A percentile compares a stretch with the other conserved stretches of the same genome.
Evolutionary conservation across 805 yeast species (phyloP).

Genomic region (Yamadazyma sp.): DNA sequence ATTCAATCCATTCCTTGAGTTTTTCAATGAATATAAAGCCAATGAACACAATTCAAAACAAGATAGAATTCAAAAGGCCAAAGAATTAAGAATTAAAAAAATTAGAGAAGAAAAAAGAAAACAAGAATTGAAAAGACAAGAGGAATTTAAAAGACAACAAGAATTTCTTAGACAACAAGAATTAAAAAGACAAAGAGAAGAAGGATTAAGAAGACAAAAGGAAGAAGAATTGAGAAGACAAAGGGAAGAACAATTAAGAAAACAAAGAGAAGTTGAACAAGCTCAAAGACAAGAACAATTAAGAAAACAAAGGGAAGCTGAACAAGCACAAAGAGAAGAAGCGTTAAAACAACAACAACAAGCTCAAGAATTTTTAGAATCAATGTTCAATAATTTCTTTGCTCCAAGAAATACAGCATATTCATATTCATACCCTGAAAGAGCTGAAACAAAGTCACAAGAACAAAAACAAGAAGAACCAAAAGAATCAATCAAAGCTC

Average conservation of each 20-base stretch:
- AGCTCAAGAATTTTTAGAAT: conserved; percentile 22
- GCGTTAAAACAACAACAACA: conserved; percentile 17
- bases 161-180: conserved; percentile 4
- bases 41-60: no score
- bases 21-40: conserved; percentile 2
- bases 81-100: conserved; percentile 13
- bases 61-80: conserved; percentile 11
- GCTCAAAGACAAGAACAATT: conserved; percentile 9
- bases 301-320: conserved; percentile 2
- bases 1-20: conserved; percentile 1
- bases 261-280: conserved; percentile 5
- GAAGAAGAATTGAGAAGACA: conserved; percentile 5
- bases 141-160: conserved; percentile 23
- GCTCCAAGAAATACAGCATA: conserved; percentile 5
- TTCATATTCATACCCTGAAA: conserved; percentile 5
- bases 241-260: conserved; percentile 5
- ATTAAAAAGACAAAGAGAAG: background rate
- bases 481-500: conserved; percentile 1
- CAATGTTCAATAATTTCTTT: conserved; percentile 18
- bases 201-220: conserved; percentile 3
- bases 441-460: no score
- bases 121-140: conserved; percentile 17
- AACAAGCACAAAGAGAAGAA: conserved; percentile 6
- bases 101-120: conserved; percentile 12
- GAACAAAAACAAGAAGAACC: conserved; percentile 9